These are phyloP conservation scores for Populus alba DNA, from an alignment of 345 rosid species.

Conservation along the genomic window DNA sequence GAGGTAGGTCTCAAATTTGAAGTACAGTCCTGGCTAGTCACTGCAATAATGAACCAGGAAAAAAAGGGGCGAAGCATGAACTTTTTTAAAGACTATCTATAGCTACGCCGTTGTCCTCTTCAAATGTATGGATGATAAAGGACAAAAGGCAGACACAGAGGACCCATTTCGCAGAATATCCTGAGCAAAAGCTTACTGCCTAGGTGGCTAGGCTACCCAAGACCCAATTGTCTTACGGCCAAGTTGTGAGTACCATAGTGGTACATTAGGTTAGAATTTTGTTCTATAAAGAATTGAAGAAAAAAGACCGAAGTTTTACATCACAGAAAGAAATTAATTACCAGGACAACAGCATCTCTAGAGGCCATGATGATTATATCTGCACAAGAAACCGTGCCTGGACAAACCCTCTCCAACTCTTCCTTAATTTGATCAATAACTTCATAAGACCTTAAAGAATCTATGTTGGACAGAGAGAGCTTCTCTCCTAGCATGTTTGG, in stretches of 20 bases:
- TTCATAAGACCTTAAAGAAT: slow-evolving; percentile 75
- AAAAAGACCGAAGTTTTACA: not conserved
- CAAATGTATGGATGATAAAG: not conserved
- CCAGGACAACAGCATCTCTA: slow-evolving; percentile 85
- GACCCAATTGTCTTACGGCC: not conserved
- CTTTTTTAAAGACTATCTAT: not conserved
- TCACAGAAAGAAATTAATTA: slow-evolving; percentile 20
- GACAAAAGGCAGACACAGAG: slow-evolving; percentile 17
- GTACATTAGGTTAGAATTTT: not conserved
- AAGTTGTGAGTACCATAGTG: not conserved
- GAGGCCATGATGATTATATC: slow-evolving; percentile 87
- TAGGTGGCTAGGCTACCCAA: not conserved
- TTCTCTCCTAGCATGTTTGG: slow-evolving; percentile 73
- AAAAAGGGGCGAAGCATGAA: not conserved
- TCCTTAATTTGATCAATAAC: slow-evolving; percentile 69
- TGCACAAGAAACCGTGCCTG: slow-evolving; percentile 80
- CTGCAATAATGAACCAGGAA: not conserved
- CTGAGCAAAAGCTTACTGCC: not conserved
- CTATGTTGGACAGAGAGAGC: slow-evolving; percentile 71
- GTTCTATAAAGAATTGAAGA: not conserved
- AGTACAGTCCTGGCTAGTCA: not conserved
- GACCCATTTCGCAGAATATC: slow-evolving; percentile 22
- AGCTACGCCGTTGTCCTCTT: not conserved
- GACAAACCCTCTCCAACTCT: slow-evolving; percentile 73
- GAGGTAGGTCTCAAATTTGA: not conserved